Base-by-base conservation (phyloP, 2,329 filamentous ascomycete genomes). In the Hypoxylon sp. region DNA sequence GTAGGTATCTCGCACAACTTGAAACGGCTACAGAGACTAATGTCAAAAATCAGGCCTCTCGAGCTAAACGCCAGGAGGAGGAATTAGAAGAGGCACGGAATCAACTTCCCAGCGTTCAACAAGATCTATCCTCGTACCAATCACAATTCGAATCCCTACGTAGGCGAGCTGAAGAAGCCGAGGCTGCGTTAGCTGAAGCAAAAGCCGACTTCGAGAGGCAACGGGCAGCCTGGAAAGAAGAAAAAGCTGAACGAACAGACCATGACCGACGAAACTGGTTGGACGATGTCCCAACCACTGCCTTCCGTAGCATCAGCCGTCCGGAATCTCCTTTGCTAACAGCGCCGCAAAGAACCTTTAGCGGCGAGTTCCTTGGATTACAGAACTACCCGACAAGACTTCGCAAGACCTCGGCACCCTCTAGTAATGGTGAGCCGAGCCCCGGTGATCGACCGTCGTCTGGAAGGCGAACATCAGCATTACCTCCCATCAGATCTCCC, bases 21-120 rank as follows among this genome's bases (percentile, higher is more conserved):
- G n/a, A 23, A 19, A 17, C 17, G 23, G 58, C 36, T 38, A 21
- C 21, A 28, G 14, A 36, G 36, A 69, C 75, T 82, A 69, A 82
- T 64, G 21, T n/a, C 28, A 45, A 9, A 9, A 5, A 34, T 3
- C 64, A 93, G 87, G 92, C 92, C 34, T 81, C 81, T 19, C 85
- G 86, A n/a, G 83, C 82, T 49, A 86, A 93, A 73, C 87, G 86
- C 59, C 83, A 92, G 21, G 94, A 97, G 77, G 93, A 97, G 72
- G 94, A 98, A 72, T 81, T 97, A 5, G 93, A 98, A 74, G 86
- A 87, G 56, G 83, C 88, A 68, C 87, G 84, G 73, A 89, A 85
- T 38, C 87, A 88, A 60, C 83, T 91, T n/a, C 85, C 87, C n/a
- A 84, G 82, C 14, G 84, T 90, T 6, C 87, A 91, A 63, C 84